A percentile compares a stretch with the other conserved stretches of the same genome.
These are phyloP conservation scores for Drechslerella dactyloides DNA, from an alignment of 2,329 filamentous ascomycete species.

Conservation along the genomic window DNA sequence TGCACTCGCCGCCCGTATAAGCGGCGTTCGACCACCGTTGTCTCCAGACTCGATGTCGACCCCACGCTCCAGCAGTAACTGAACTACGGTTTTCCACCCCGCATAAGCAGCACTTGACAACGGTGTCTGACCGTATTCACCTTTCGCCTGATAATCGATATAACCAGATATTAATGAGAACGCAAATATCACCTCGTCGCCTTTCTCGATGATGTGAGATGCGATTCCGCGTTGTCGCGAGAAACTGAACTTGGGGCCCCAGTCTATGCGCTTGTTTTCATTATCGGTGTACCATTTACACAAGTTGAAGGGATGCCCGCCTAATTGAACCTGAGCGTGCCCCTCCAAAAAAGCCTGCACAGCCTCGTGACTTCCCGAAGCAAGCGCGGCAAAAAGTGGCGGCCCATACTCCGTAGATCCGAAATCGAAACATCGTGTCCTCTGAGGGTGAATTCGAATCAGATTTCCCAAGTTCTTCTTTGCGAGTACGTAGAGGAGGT, in stretches of 20 bases:
- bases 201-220: neutral
- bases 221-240: slow-evolving; percentile 1
- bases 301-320: neutral
- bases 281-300: slow-evolving; percentile 12
- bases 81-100: slow-evolving; percentile 46
- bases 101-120: slow-evolving; percentile 53
- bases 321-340: slow-evolving; percentile 1
- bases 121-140: slow-evolving; percentile 51
- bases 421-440: slow-evolving; percentile 51
- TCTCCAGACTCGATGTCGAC: slow-evolving; percentile 10
- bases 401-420: slow-evolving; percentile 56
- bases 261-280: neutral
- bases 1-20: slow-evolving; percentile 53
- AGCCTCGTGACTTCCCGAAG: slow-evolving; percentile 55
- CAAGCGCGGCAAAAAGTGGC: slow-evolving; percentile 58
- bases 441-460: slow-evolving; percentile 55
- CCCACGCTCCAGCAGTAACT: slow-evolving; percentile 31
- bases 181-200: slow-evolving; percentile 4
- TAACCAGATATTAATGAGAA: slow-evolving; percentile 11
- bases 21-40: slow-evolving; percentile 51
- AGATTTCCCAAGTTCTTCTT: slow-evolving; percentile 53
- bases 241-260: slow-evolving; percentile 21
- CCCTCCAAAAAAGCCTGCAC: slow-evolving; percentile 53
- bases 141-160: slow-evolving; percentile 2
- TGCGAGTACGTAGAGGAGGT: slow-evolving; percentile 58